Percentiles rank a stretch among this genome's conserved stretches.
These are phyloP conservation scores for Kalmanozyma brasiliensis DNA, from an alignment of 1,284 basidiomycete species.

Conservation along the genomic window DNA sequence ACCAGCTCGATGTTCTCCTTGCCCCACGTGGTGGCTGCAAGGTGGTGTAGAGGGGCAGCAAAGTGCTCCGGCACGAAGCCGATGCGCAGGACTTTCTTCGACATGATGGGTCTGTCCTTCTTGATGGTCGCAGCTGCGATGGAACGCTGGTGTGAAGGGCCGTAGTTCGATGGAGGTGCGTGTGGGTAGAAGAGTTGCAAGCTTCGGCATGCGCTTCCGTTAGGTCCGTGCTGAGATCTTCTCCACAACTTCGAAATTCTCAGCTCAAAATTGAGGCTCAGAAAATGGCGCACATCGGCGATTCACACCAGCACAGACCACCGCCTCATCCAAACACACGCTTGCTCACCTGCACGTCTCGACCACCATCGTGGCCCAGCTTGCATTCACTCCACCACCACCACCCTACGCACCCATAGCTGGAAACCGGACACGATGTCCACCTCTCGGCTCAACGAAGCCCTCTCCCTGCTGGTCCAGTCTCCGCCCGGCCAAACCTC, in stretches of 20 bases:
- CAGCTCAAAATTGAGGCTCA: background rate
- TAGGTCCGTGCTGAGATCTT: slow-evolving; percentile 3
- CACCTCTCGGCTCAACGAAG: slow-evolving; percentile 25
- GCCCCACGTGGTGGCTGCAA: slow-evolving; percentile 60
- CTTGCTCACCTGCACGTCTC: too few relatives aligned
- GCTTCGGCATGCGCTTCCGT: too few relatives aligned
- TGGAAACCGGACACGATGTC: slow-evolving; percentile 12
- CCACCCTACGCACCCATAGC: too few relatives aligned
- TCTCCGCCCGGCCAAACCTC: slow-evolving; percentile 56
- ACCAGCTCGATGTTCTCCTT: slow-evolving; percentile 55
- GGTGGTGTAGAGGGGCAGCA: slow-evolving; percentile 57
- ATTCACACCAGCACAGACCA: slow-evolving; percentile 31
- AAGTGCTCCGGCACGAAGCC: slow-evolving; percentile 66
- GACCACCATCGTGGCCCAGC: too few relatives aligned
- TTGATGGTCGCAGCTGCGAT: too few relatives aligned
- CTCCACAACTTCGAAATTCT: background rate
- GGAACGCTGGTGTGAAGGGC: too few relatives aligned
- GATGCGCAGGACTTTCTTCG: slow-evolving; percentile 41
- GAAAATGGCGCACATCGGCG: background rate
- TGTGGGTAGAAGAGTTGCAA: background rate
- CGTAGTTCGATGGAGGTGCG: background rate
- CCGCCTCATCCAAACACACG: background rate
- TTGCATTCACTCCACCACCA: too few relatives aligned
- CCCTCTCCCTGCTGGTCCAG: slow-evolving; percentile 42
- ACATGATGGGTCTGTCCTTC: too few relatives aligned